phyloP scores from a whole-genome alignment of 108 stramenopile species.

The Discostella pseudostelligera region DNA sequence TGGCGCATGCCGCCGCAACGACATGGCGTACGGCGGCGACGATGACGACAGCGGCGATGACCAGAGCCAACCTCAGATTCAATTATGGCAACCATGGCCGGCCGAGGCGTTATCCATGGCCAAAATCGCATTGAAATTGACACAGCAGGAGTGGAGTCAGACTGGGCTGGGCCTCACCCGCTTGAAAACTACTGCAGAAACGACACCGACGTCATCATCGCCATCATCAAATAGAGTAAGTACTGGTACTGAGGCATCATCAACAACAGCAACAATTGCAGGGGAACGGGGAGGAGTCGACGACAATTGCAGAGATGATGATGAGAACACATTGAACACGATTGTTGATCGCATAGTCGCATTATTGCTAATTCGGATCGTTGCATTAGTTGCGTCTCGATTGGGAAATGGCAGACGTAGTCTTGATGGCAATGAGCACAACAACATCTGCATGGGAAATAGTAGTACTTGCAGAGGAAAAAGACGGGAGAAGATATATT shows the following conservation, averaged over 20 bases:
- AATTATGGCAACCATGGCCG: constrained; percentile 13
- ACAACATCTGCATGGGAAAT: not conserved
- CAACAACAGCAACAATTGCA: too few species aligned
- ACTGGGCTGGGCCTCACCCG: constrained; percentile 8
- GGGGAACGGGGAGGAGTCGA: too few species aligned
- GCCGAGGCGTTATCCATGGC: constrained; percentile 19
- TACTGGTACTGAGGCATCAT: too few species aligned
- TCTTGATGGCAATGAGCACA: not conserved
- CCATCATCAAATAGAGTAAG: too few species aligned
- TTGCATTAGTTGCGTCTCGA: constrained; percentile 54
- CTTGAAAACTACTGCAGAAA: not conserved
- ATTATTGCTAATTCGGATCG: constrained; percentile 61
- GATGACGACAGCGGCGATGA: too few species aligned
- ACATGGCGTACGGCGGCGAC: too few species aligned
- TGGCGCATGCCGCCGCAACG: too few species aligned
- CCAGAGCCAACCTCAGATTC: not conserved
- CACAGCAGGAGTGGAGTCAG: constrained; percentile 14
- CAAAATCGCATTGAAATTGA: constrained; percentile 14
- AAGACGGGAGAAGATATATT: constrained; percentile 18
- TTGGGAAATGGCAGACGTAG: constrained; percentile 11
- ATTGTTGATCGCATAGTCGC: constrained; percentile 60
- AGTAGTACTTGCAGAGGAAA: constrained; percentile 3
- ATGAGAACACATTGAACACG: constrained; percentile 7
- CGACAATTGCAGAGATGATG: not conserved
- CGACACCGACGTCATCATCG: not conserved